Evolutionary conservation across 352 stramenopile genomes (phyloP), one percentile per base, ranked within the genome.

Genomic region (Pythium sp.): DNA sequence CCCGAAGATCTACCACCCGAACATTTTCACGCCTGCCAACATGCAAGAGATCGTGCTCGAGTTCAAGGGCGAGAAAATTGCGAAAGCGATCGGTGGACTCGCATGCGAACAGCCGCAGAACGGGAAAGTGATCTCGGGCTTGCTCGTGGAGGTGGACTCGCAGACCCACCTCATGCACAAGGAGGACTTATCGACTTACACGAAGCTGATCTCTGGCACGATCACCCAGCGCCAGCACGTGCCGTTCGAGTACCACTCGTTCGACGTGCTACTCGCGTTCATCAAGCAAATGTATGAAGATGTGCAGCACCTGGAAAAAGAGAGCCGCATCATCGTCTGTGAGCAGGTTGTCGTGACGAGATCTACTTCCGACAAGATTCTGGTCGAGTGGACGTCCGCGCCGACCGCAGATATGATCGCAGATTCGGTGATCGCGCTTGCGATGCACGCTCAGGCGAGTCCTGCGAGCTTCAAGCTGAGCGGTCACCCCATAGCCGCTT

Each of bases 361-460:
- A 3, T 51, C 56, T 22, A 64, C 64, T 22, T 47, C 67, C 0
- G 81, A 76, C 26, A 83, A 83, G 66, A 68, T 97, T n/a, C 54
- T 91, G 24, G 70, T 97, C 14, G 84, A 92, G 57, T 97, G 91
- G 91, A 94, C 92, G 26, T 94, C 94, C 11, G 94, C 91, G 43
- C 93, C 96, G n/a, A 97, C 91, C 4, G 93, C 90, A 7, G 97
- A 99, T 72, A 95, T 98, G 73, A 95, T 99, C 64, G 97, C 96
- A 22, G 97, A 99, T 83, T 97, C 94, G 20, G 81, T 98, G n/a
- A 94, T 98, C 47, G 94, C 92, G 20, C 77, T 99, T 14, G 86
- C 97, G n/a, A 98, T 99, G 91, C 95, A 99, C 68, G 90, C 86
- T 2, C 84, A 95, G 67, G 87, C 89, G 55, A 93, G 87, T 65